A percentile compares a stretch with the other conserved stretches of the same genome.
Evolutionary conservation across 768 basidiomycete species (phyloP).

Genomic region (Peribolospora baueri): DNA sequence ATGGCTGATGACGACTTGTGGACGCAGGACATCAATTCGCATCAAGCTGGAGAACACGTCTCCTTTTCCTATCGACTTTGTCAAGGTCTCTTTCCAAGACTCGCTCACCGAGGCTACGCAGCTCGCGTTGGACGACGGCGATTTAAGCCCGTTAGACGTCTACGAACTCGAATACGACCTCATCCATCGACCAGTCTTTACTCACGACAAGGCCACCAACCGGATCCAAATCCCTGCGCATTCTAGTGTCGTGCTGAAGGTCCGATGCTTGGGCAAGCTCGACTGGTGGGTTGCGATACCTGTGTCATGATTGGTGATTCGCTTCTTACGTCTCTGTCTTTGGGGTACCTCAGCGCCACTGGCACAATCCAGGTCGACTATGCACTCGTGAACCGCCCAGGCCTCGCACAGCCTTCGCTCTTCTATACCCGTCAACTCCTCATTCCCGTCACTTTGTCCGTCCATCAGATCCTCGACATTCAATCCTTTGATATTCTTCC

Average conservation of each 20-base stretch:
- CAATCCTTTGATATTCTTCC: conserved; percentile 57
- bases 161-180: conserved; percentile 77
- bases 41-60: conserved; percentile 82
- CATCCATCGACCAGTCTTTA: conserved; percentile 51
- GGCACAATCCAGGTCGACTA: conserved; percentile 69
- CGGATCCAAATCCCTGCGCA: conserved; percentile 37
- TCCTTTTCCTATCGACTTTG: conserved; percentile 50
- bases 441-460: conserved; percentile 74
- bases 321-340: not conserved
- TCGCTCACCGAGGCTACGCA: conserved; percentile 57
- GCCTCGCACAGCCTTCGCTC: conserved; percentile 18
- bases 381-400: conserved; percentile 33
- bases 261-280: conserved; percentile 66
- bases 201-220: conserved; percentile 33
- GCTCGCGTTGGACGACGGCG: conserved; percentile 48
- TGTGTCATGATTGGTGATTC: not conserved
- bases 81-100: conserved; percentile 71
- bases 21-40: conserved; percentile 46
- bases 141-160: conserved; percentile 50
- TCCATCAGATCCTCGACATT: conserved; percentile 84
- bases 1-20: not conserved
- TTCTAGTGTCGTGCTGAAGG: conserved; percentile 38
- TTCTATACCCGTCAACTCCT: conserved; percentile 72
- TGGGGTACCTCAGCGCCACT: conserved; percentile 30
- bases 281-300: conserved; percentile 43